Percentiles rank a stretch among this genome's conserved stretches.
These are phyloP conservation scores for Mycena olivaceomarginata DNA, from an alignment of 768 basidiomycete genomes.

Conservation along the genomic window DNA sequence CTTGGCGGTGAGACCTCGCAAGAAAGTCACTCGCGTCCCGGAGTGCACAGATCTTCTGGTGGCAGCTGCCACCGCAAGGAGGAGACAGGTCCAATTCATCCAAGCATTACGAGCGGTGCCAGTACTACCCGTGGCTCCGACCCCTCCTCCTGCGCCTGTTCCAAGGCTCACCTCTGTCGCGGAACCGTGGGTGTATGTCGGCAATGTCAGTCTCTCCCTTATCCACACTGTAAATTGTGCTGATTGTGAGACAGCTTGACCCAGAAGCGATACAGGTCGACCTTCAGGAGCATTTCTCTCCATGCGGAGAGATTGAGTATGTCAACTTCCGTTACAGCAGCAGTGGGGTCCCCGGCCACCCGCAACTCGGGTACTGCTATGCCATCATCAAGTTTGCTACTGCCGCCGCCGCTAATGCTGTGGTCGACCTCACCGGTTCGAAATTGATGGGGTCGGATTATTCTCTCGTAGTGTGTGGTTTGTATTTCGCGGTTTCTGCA, in stretches of 20 bases:
- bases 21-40: not conserved
- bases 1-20: not conserved
- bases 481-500: not conserved
- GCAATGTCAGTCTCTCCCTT: not conserved
- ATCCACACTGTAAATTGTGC: not conserved
- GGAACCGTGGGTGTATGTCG: slow-evolving; percentile 3
- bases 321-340: slow-evolving; percentile 1
- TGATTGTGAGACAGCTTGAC: not conserved
- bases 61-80: not conserved
- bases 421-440: not conserved
- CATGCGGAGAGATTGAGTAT: not conserved
- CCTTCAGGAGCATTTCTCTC: not conserved
- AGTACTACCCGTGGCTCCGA: not conserved
- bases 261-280: not conserved
- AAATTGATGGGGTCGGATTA: not conserved
- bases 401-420: not conserved
- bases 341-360: not conserved
- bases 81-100: not conserved
- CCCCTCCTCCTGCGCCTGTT: not conserved
- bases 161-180: not conserved
- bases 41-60: not conserved
- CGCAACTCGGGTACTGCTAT: not conserved
- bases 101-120: not conserved
- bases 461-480: not conserved
- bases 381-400: slow-evolving; percentile 9